A percentile compares a stretch with the other conserved stretches of the same genome.
Evolutionary conservation across 2,329 filamentous ascomycete genomes (phyloP).

Genomic region (Huntiella decipiens): DNA sequence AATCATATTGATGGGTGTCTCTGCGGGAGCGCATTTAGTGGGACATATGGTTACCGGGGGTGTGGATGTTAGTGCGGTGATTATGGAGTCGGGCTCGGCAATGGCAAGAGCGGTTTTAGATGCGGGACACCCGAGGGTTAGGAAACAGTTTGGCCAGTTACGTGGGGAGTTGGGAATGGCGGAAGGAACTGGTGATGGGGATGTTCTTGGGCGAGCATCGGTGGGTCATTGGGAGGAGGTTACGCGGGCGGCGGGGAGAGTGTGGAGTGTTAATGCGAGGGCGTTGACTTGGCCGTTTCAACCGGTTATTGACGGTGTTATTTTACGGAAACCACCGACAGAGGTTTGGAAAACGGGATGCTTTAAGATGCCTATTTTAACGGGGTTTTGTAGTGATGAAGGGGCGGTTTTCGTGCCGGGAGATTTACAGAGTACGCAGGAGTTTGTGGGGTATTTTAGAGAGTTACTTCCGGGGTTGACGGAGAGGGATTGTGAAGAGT

Average conservation of each 20-base stretch:
- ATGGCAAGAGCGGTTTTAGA: constrained; percentile 34
- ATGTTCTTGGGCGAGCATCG: neutral
- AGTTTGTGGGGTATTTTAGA: constrained; percentile 42
- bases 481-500: constrained; percentile 28
- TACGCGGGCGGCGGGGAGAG: neutral
- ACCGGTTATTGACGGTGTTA: constrained; percentile 40
- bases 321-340: constrained; percentile 23
- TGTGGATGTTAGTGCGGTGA: constrained; percentile 25
- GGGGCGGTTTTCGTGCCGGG: constrained; percentile 44
- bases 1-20: constrained; percentile 42
- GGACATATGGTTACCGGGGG: constrained; percentile 34
- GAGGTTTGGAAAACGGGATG: constrained; percentile 22
- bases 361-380: constrained; percentile 32
- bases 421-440: constrained; percentile 24
- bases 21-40: constrained; percentile 44
- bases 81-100: constrained; percentile 38
- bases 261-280: neutral
- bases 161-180: neutral
- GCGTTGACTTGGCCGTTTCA: constrained; percentile 44
- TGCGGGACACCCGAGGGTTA: constrained; percentile 35
- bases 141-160: constrained; percentile 24
- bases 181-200: neutral
- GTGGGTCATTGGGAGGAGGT: neutral
- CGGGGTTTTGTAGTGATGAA: constrained; percentile 53
- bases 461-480: constrained; percentile 35